These are phyloP conservation scores for Monilinia aucupariae DNA, from an alignment of 2,329 filamentous ascomycete genomes.

Conservation along the genomic window DNA sequence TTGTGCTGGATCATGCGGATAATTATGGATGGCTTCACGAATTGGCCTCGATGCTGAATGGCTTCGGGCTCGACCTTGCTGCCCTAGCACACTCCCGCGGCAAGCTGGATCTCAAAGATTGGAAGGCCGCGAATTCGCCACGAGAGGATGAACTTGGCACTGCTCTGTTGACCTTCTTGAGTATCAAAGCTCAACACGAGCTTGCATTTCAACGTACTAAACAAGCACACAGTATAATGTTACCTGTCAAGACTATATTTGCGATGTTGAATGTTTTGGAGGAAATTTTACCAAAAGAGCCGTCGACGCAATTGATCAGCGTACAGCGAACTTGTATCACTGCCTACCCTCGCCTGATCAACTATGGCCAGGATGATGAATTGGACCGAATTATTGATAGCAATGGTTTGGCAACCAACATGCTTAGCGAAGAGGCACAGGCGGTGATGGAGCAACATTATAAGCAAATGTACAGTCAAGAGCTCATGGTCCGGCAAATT, in stretches of 20 bases:
- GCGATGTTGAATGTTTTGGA: constrained; percentile 74
- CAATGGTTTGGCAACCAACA: constrained; percentile 77
- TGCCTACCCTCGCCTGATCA: constrained; percentile 88
- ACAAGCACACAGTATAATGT: constrained; percentile 62
- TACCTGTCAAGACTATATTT: constrained; percentile 81
- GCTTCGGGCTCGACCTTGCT: constrained; percentile 81
- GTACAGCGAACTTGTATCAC: constrained; percentile 87
- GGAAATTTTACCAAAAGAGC: constrained; percentile 56
- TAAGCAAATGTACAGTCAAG: constrained; percentile 94
- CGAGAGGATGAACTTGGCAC: constrained; percentile 62
- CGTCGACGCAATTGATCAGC: constrained; percentile 64
- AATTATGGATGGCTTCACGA: constrained; percentile 81
- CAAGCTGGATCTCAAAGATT: constrained; percentile 73
- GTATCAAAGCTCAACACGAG: constrained; percentile 80
- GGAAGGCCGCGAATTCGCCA: constrained; percentile 68
- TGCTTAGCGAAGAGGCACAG: constrained; percentile 71
- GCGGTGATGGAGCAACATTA: constrained; percentile 95
- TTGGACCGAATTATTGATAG: constrained; percentile 86
- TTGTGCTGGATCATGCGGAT: constrained; percentile 73
- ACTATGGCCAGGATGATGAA: constrained; percentile 72
- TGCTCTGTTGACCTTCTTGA: constrained; percentile 72
- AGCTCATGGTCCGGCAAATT: constrained; percentile 79
- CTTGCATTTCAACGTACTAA: constrained; percentile 60
- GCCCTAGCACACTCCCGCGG: constrained; percentile 77
- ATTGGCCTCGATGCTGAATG: constrained; percentile 58